Evolutionary conservation across 1,284 basidiomycete species (phyloP).

Genomic region (Volvariella volvacea): DNA sequence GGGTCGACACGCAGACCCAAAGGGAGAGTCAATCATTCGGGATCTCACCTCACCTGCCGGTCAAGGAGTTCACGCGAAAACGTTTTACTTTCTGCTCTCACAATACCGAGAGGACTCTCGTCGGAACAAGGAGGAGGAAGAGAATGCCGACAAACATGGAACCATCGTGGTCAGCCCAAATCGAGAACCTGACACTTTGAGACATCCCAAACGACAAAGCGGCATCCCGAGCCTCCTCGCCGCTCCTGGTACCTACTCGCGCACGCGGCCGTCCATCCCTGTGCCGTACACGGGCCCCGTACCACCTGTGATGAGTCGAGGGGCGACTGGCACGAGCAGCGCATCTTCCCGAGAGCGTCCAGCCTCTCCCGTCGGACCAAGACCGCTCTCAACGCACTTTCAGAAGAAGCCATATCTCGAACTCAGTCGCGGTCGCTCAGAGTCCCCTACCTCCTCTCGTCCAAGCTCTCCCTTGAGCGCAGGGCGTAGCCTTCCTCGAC

Average conservation of each 20-base stretch:
- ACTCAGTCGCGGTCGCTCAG: slow-evolving; percentile 9
- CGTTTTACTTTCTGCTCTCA: slow-evolving; percentile 85
- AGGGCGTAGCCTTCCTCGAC: slow-evolving; percentile 19
- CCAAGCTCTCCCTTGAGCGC: slow-evolving; percentile 13
- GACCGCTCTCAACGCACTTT: slow-evolving; percentile 14
- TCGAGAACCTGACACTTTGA: background rate
- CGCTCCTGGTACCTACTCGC: slow-evolving; percentile 7
- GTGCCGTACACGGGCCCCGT: slow-evolving; percentile 20
- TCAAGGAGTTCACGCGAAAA: slow-evolving; percentile 79
- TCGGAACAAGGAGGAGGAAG: slow-evolving; percentile 31
- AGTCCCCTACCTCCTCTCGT: slow-evolving; percentile 11
- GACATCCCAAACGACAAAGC: no score
- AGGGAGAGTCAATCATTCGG: slow-evolving; percentile 47
- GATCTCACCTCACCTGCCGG: slow-evolving; percentile 62
- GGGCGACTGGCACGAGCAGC: slow-evolving; percentile 18
- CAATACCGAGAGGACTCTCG: slow-evolving; percentile 74
- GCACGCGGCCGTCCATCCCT: slow-evolving; percentile 1
- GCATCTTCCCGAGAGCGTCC: slow-evolving; percentile 33
- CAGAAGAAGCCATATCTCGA: slow-evolving; percentile 6
- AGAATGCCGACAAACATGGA: slow-evolving; percentile 3
- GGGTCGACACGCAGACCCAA: slow-evolving; percentile 57
- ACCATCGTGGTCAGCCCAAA: background rate
- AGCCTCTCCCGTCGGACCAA: slow-evolving; percentile 40
- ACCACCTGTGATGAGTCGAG: slow-evolving; percentile 21
- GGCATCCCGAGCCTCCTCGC: background rate